Percentiles rank a stretch among this genome's conserved stretches.
Conservation (phyloP, 2,329 filamentous ascomycete species). For the Simplicillium sp. region DNA sequence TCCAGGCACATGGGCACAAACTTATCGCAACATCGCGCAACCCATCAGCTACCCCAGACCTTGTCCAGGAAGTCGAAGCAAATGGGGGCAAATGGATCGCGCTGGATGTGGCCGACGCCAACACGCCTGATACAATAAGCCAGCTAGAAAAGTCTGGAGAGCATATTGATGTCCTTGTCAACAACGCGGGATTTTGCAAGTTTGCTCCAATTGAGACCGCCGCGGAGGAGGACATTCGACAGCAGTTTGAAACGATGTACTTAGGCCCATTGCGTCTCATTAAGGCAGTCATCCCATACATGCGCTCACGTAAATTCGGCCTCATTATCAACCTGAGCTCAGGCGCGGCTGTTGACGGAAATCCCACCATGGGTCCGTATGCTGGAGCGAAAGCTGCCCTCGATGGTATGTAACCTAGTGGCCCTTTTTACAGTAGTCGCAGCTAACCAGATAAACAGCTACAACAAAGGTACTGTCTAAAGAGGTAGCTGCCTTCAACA, state of each 20-base stretch:
- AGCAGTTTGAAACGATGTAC: constrained; percentile 34
- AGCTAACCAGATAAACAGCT: constrained; percentile 19
- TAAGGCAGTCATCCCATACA: constrained; percentile 26
- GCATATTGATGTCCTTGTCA: constrained; percentile 37
- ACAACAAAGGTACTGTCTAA: constrained; percentile 30
- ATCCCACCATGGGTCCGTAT: constrained; percentile 32
- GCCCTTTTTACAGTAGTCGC: no score
- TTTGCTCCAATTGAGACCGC: constrained; percentile 29
- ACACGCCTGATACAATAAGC: constrained; percentile 17
- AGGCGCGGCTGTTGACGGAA: constrained; percentile 30
- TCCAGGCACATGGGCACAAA: constrained; percentile 30
- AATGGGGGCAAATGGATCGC: constrained; percentile 29
- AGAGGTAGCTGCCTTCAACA: constrained; percentile 33
- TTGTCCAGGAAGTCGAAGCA: constrained; percentile 40
- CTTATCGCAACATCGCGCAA: constrained; percentile 39
- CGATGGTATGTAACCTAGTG: constrained; percentile 24
- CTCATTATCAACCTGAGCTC: constrained; percentile 34
- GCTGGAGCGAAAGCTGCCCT: constrained; percentile 32
- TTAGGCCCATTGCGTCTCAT: constrained; percentile 35
- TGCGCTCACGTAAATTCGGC: constrained; percentile 30
- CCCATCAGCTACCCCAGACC: constrained; percentile 34
- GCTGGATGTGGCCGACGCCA: constrained; percentile 29
- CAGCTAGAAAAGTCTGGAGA: constrained; percentile 22
- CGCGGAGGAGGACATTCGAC: constrained; percentile 28
- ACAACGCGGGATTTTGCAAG: constrained; percentile 35